phyloP scores from a whole-genome alignment of 768 basidiomycete species.

The Lentinus brumalis region DNA sequence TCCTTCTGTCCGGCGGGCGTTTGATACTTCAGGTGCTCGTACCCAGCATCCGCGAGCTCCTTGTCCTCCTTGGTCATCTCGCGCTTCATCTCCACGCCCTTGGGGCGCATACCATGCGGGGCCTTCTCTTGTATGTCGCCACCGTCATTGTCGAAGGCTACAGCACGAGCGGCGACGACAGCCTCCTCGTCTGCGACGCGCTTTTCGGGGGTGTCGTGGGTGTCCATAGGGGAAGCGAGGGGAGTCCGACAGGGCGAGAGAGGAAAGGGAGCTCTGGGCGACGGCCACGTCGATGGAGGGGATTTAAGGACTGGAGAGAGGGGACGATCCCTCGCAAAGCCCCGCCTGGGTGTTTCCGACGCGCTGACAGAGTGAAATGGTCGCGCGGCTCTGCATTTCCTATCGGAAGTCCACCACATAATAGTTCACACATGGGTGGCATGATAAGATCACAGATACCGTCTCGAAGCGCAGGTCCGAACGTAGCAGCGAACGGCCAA shows the following conservation, averaged over 20 bases:
- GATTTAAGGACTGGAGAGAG: constrained; percentile 7
- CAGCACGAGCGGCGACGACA: constrained; percentile 42
- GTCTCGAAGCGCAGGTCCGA: constrained; percentile 1
- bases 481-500: constrained; percentile 32
- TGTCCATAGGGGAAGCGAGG: constrained; percentile 19
- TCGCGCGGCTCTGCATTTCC: constrained; percentile 10
- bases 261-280: background rate
- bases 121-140: constrained; percentile 31
- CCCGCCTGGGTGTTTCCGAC: background rate
- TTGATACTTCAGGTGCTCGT: constrained; percentile 57
- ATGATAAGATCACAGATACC: constrained; percentile 21
- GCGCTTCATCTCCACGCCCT: constrained; percentile 61
- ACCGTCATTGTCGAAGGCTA: constrained; percentile 45
- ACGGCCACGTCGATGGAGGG: background rate
- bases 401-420: constrained; percentile 15
- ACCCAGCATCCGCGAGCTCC: constrained; percentile 68
- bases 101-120: constrained; percentile 40
- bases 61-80: constrained; percentile 68
- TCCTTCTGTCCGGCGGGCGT: constrained; percentile 37
- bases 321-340: constrained; percentile 5
- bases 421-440: constrained; percentile 21
- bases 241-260: background rate
- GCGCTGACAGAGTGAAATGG: background rate
- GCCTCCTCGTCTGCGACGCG: constrained; percentile 34
- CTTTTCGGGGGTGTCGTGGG: constrained; percentile 19